phyloP scores from a whole-genome alignment of 805 yeast species.

The Wilhelminamyces savonicus region DNA sequence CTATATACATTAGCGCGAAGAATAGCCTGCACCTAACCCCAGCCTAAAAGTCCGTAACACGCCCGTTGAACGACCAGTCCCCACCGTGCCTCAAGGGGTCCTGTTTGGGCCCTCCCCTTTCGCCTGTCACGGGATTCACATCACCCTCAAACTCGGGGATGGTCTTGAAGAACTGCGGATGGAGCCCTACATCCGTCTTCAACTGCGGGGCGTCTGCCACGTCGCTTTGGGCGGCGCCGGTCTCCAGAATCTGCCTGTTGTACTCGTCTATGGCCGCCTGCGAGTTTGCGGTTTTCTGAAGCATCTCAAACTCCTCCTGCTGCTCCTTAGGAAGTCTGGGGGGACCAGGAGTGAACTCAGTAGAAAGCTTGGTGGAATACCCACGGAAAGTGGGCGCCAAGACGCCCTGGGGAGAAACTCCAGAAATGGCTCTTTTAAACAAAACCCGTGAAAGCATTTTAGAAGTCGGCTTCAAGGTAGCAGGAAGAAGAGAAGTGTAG shows the following conservation, averaged over 20 bases:
- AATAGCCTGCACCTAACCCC: too few species aligned
- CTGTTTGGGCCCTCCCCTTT: constrained; percentile 95
- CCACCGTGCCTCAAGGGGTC: constrained; percentile 82
- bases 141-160: constrained; percentile 96
- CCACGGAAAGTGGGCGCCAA: too few species aligned
- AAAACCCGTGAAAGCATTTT: too few species aligned
- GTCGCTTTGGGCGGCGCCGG: constrained; percentile 7
- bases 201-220: constrained; percentile 14
- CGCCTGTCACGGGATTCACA: constrained; percentile 89
- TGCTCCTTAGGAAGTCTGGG: constrained; percentile 73
- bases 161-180: constrained; percentile 66
- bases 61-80: constrained; percentile 92
- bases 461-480: too few species aligned
- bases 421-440: too few species aligned
- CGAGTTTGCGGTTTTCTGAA: constrained; percentile 74
- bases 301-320: constrained; percentile 85
- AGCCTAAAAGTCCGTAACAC: constrained; percentile 91
- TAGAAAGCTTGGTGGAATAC: constrained; percentile 16
- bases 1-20: too few species aligned
- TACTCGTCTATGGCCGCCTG: constrained; percentile 75
- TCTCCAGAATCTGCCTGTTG: constrained; percentile 40
- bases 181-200: constrained; percentile 49
- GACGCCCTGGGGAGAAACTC: too few species aligned
- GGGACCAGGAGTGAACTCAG: constrained; percentile 39
- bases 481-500: too few species aligned